Percentiles rank a stretch among this genome's conserved stretches.
Conservation (phyloP, 495 filamentous ascomycete genomes). For the Aspergillus leporis region DNA sequence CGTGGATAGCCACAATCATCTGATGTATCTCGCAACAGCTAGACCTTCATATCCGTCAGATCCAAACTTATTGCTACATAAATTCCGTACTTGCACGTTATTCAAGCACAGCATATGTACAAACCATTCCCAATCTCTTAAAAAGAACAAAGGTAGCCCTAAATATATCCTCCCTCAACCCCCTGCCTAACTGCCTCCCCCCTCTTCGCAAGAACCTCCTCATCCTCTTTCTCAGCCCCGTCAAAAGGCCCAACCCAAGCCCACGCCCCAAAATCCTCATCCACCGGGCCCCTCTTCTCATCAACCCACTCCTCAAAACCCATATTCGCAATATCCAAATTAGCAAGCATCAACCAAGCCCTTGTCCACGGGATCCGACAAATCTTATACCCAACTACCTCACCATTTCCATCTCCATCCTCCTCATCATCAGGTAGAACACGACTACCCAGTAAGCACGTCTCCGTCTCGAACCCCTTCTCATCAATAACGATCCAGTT, state of each 20-base stretch:
- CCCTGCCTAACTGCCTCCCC: neutral
- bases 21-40: no score
- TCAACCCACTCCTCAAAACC: slow-evolving; percentile 4
- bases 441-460: neutral
- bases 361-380: neutral
- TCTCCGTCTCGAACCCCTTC: neutral
- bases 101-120: no score
- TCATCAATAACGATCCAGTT: slow-evolving; percentile 1
- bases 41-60: no score
- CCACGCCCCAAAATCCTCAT: slow-evolving; percentile 2
- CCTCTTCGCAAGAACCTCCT: slow-evolving; percentile 2
- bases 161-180: neutral
- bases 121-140: no score
- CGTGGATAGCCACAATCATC: no score
- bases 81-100: no score
- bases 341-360: slow-evolving; percentile 1
- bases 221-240: neutral
- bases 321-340: slow-evolving; percentile 6
- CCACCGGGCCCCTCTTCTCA: neutral
- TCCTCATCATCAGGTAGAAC: neutral
- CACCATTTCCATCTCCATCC: neutral
- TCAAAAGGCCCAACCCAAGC: neutral
- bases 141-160: no score
- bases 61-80: no score
- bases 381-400: neutral